Conservation (phyloP, 2,329 filamentous ascomycete genomes). For the Colletotrichum sp. region DNA sequence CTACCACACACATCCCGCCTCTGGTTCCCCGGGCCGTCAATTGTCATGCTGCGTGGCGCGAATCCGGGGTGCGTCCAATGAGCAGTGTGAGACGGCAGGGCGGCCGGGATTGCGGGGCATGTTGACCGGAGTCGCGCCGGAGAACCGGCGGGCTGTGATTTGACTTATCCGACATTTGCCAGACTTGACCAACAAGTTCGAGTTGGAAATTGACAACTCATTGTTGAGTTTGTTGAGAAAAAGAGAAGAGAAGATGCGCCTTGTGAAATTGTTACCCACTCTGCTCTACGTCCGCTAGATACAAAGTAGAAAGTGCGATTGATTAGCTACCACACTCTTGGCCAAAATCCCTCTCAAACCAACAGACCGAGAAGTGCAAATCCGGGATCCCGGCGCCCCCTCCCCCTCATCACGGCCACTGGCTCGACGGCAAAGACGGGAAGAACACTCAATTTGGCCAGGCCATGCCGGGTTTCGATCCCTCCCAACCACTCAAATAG, state of each 20-base stretch:
- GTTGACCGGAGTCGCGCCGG: neutral
- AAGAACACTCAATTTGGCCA: neutral
- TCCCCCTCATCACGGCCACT: neutral
- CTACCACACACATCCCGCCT: neutral
- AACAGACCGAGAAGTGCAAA: neutral
- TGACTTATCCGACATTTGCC: neutral
- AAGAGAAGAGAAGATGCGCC: neutral
- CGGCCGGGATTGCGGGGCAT: neutral
- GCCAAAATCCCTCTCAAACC: neutral
- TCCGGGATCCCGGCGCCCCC: neutral
- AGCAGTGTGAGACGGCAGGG: neutral
- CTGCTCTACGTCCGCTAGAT: neutral
- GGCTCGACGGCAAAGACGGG: neutral
- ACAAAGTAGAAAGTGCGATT: neutral
- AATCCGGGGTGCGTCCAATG: neutral
- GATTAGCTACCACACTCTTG: neutral
- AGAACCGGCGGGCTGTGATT: neutral
- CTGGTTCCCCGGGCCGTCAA: neutral
- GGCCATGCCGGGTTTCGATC: neutral
- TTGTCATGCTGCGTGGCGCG: neutral
- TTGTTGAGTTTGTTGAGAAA: neutral
- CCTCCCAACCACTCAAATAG: neutral
- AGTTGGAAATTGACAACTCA: neutral
- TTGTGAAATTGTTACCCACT: neutral
- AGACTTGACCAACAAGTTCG: neutral